Percentiles rank a stretch among this genome's conserved stretches.
Evolutionary conservation across 2,329 filamentous ascomycete species (phyloP).

Genomic region (Calcarisporium arbuscula): DNA sequence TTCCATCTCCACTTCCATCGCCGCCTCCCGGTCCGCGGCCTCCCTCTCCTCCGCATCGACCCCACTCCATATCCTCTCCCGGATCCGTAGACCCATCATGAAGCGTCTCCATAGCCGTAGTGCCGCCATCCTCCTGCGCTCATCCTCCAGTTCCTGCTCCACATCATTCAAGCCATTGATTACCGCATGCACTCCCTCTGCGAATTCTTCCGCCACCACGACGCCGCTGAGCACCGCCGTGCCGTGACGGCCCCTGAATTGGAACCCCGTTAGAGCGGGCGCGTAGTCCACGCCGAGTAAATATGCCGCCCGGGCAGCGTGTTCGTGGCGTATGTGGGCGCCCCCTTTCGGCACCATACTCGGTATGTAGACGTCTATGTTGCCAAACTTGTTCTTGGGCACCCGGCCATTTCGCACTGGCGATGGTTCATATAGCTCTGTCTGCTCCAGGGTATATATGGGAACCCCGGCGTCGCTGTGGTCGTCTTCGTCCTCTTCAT

Average conservation of each 20-base stretch:
- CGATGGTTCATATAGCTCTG: conserved; percentile 67
- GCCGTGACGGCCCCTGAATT: conserved; percentile 78
- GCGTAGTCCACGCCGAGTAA: conserved; percentile 78
- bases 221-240: conserved; percentile 76
- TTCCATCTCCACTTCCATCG: conserved; percentile 27
- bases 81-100: conserved; percentile 68
- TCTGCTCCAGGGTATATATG: conserved; percentile 57
- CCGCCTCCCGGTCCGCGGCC: conserved; percentile 28
- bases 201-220: conserved; percentile 66
- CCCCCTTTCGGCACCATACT: conserved; percentile 85
- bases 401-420: conserved; percentile 69
- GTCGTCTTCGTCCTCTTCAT: conserved; percentile 21
- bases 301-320: conserved; percentile 65
- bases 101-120: conserved; percentile 64
- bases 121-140: conserved; percentile 67
- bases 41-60: conserved; percentile 42
- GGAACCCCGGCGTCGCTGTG: conserved; percentile 41
- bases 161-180: conserved; percentile 63
- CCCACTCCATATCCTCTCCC: conserved; percentile 62
- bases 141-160: conserved; percentile 55
- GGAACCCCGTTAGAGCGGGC: conserved; percentile 83
- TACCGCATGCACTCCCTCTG: conserved; percentile 65
- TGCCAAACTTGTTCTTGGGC: conserved; percentile 88
- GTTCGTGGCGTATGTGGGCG: conserved; percentile 56
- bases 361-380: conserved; percentile 87